Conservation (phyloP, 2,329 filamentous ascomycete species). For the Cryphonectria carpinicola region DNA sequence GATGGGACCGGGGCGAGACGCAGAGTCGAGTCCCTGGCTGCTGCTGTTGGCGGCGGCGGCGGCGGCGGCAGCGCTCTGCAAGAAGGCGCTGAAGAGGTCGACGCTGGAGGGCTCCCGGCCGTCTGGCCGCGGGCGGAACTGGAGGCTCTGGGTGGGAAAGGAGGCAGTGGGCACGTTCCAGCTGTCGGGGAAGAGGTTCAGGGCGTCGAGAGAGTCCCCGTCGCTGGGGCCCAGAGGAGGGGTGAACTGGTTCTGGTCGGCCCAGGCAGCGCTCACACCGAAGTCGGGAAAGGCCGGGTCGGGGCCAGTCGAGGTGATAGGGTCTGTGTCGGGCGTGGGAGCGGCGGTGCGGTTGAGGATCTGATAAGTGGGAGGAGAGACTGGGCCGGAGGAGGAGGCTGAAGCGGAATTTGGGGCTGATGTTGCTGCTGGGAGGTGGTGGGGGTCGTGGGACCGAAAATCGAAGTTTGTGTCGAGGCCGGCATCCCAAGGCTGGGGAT, state of each 20-base stretch:
- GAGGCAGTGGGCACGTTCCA: conserved; percentile 27
- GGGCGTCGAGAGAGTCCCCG: conserved; percentile 21
- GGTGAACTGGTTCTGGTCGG: conserved; percentile 26
- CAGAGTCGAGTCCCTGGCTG: conserved; percentile 37
- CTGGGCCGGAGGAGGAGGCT: conserved; percentile 23
- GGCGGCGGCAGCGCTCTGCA: conserved; percentile 31
- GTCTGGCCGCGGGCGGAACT: conserved; percentile 24
- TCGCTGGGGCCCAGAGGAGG: conserved; percentile 27
- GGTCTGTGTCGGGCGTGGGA: conserved; percentile 15
- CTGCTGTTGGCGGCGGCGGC: conserved; percentile 26
- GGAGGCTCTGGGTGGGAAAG: conserved; percentile 25
- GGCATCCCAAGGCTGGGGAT: conserved; percentile 28
- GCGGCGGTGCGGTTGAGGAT: conserved; percentile 17
- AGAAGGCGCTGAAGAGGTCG: conserved; percentile 27
- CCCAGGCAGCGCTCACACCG: conserved; percentile 20
- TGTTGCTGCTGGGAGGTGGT: conserved; percentile 16
- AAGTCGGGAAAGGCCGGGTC: conserved; percentile 24
- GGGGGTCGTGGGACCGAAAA: conserved; percentile 25
- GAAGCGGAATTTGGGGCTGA: conserved; percentile 24
- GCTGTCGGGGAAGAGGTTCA: conserved; percentile 27
- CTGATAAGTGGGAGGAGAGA: conserved; percentile 20
- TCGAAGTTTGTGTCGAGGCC: conserved; percentile 28
- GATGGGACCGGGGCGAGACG: conserved; percentile 36
- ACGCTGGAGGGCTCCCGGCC: conserved; percentile 14
- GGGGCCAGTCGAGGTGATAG: conserved; percentile 22